These are phyloP conservation scores for Licmophora abbreviata DNA, from an alignment of 108 stramenopile genomes.

Conservation along the genomic window DNA sequence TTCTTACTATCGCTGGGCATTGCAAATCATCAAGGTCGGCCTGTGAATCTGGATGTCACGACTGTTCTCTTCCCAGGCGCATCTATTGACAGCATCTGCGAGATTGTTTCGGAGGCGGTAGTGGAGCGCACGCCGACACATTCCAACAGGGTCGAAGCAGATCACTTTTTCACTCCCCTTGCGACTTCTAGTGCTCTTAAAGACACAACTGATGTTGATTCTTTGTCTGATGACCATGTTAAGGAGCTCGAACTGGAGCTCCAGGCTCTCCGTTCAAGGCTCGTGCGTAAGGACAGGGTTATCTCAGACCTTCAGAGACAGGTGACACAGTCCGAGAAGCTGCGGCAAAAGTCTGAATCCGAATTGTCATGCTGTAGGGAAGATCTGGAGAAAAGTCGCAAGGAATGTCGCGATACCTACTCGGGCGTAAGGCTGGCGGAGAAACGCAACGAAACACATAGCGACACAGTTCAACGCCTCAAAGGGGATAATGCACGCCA, in stretches of 20 bases:
- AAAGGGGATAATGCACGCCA: conserved; percentile 7
- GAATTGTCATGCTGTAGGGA: conserved; percentile 15
- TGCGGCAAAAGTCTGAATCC: conserved; percentile 24
- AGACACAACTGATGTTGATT: not conserved
- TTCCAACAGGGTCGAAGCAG: not conserved
- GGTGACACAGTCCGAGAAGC: conserved; percentile 23
- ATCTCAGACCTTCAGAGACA: conserved; percentile 36
- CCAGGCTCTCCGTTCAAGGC: conserved; percentile 15
- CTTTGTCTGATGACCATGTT: not conserved
- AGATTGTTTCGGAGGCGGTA: not conserved
- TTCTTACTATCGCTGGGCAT: conserved; percentile 61
- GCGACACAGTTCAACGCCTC: not conserved
- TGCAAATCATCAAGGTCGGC: conserved; percentile 44
- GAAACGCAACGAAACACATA: conserved; percentile 2
- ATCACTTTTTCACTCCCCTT: not conserved
- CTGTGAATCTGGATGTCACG: conserved; percentile 24
- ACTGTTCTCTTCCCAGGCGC: conserved; percentile 26
- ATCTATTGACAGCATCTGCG: not conserved
- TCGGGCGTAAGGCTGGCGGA: conserved; percentile 3
- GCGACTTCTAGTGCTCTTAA: not conserved
- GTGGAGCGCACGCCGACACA: not conserved
- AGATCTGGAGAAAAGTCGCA: conserved; percentile 17
- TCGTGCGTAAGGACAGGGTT: conserved; percentile 27
- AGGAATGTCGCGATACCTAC: not conserved
- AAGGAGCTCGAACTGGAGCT: conserved; percentile 22